A percentile compares a stretch with the other conserved stretches of the same genome.
Conservation (phyloP, 2,329 filamentous ascomycete species). For the Penicillium paneum region DNA sequence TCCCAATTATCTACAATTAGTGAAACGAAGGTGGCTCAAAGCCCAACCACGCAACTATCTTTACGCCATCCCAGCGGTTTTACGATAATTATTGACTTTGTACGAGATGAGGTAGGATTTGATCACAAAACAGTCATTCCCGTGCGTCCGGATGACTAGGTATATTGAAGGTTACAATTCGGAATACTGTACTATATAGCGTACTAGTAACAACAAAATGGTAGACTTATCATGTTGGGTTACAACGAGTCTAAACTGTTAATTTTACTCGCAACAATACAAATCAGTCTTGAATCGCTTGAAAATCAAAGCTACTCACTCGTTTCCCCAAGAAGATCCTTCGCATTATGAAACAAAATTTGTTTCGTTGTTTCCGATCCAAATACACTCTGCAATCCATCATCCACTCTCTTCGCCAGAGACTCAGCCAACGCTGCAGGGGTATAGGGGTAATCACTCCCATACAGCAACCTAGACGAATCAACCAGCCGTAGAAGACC, state of each 20-base stretch:
- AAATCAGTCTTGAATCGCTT: not conserved
- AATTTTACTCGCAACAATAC: not conserved
- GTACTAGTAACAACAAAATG: not conserved
- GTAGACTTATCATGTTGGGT: not conserved
- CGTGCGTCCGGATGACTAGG: not conserved
- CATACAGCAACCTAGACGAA: constrained; percentile 50
- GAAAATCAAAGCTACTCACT: not conserved
- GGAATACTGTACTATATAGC: not conserved
- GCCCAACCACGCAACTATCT: not conserved
- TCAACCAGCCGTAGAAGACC: constrained; percentile 46
- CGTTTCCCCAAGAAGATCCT: not conserved
- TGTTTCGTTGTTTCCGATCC: not conserved
- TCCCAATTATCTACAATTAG: not conserved
- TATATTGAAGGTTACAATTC: not conserved
- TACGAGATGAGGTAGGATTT: not conserved
- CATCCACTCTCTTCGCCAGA: constrained; percentile 44
- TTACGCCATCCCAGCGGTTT: not conserved
- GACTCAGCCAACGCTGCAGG: constrained; percentile 25
- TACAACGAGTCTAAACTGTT: not conserved
- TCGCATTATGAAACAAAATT: constrained; percentile 13
- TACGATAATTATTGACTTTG: not conserved
- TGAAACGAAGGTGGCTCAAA: not conserved
- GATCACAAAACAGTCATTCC: not conserved
- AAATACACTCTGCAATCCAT: constrained; percentile 25
- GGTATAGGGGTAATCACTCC: constrained; percentile 54